Percentiles rank a stretch among this genome's conserved stretches.
phyloP scores from a whole-genome alignment of 2,329 filamentous ascomycete species.

The Dothistroma septosporum region DNA sequence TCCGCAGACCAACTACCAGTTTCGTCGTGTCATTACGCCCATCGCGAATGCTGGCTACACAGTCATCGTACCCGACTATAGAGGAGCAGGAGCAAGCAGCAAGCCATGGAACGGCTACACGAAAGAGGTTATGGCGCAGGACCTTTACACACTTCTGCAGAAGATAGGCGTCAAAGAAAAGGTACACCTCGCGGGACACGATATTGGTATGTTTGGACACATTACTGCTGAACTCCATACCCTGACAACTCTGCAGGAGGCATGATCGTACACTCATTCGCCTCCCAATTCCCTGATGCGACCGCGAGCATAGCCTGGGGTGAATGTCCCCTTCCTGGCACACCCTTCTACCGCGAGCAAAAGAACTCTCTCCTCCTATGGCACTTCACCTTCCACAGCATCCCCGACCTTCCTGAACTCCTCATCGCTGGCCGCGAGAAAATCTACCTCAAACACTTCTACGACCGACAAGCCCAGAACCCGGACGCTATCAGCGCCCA shows the following conservation, averaged over 20 bases:
- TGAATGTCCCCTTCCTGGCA: conserved; percentile 41
- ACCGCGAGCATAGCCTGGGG: conserved; percentile 40
- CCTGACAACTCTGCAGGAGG: conserved; percentile 41
- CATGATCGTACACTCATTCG: conserved; percentile 46
- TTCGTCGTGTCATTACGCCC: conserved; percentile 39
- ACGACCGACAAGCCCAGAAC: conserved; percentile 38
- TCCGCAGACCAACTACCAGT: conserved; percentile 47
- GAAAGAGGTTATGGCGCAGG: conserved; percentile 41
- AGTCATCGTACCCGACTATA: conserved; percentile 19
- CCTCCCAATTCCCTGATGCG: conserved; percentile 34
- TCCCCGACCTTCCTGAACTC: conserved; percentile 39
- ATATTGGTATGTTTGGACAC: conserved; percentile 40
- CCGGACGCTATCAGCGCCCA: conserved; percentile 34
- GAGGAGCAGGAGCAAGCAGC: conserved; percentile 15
- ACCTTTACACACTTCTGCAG: conserved; percentile 37
- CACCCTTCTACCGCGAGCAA: conserved; percentile 27
- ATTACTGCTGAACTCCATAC: conserved; percentile 36
- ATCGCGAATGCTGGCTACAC: conserved; percentile 32
- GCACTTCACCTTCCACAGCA: conserved; percentile 44
- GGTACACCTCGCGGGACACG: conserved; percentile 46
- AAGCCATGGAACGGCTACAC: conserved; percentile 34
- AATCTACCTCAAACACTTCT: conserved; percentile 45
- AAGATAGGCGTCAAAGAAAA: conserved; percentile 25
- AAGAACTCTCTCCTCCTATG: conserved; percentile 32
- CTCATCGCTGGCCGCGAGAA: conserved; percentile 40